These are phyloP conservation scores for Helotiales sp. DNA, from an alignment of 2,329 filamentous ascomycete genomes.

Conservation along the genomic window DNA sequence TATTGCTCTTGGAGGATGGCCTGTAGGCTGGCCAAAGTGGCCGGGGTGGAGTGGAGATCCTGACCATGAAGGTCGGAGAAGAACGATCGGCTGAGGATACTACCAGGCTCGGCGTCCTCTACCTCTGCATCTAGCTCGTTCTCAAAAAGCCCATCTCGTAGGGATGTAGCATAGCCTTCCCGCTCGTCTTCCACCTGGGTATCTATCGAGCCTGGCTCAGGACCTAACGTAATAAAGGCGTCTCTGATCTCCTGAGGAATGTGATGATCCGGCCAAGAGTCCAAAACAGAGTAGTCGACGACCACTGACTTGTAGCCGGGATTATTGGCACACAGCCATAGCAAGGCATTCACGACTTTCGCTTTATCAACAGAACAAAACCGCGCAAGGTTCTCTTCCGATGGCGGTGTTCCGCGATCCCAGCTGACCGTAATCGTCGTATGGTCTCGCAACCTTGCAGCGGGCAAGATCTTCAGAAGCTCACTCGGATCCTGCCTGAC, in stretches of 20 bases:
- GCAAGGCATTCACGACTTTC: conserved; percentile 18
- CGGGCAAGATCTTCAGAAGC: too few species aligned
- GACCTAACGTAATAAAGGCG: conserved; percentile 22
- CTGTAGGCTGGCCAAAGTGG: conserved; percentile 20
- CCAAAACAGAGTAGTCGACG: conserved; percentile 21
- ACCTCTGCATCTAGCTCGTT: background rate
- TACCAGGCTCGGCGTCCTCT: conserved; percentile 21
- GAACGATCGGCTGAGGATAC: conserved; percentile 22
- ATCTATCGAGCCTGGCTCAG: conserved; percentile 18
- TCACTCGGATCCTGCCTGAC: too few species aligned
- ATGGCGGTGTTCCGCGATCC: too few species aligned
- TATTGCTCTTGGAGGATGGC: conserved; percentile 5
- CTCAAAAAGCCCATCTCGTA: conserved; percentile 23
- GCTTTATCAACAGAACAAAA: background rate
- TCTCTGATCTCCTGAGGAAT: conserved; percentile 27
- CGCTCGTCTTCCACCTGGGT: conserved; percentile 17
- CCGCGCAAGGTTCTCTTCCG: too few species aligned
- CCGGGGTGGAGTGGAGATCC: conserved; percentile 22
- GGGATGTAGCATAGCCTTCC: conserved; percentile 21
- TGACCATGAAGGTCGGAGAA: conserved; percentile 27
- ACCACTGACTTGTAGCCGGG: conserved; percentile 22
- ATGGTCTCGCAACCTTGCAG: too few species aligned
- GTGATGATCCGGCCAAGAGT: conserved; percentile 26
- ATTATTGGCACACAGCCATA: conserved; percentile 24
- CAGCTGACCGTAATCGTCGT: too few species aligned